A percentile compares a stretch with the other conserved stretches of the same genome.
Conservation (phyloP, 257 asterid species). For the Striga asiatica region DNA sequence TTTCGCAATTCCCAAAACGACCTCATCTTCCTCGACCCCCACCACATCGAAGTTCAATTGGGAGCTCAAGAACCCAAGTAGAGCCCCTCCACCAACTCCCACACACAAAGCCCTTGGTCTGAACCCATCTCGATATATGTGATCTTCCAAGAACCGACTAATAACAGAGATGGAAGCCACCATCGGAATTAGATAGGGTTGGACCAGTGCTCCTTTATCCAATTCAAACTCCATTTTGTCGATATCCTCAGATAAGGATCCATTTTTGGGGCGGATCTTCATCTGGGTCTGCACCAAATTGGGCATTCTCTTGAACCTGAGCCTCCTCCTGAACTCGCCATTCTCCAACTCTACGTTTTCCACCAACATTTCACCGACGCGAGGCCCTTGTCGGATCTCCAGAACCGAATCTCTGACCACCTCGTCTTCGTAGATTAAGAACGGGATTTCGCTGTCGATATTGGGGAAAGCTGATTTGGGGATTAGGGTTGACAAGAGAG, state of each 20-base stretch:
- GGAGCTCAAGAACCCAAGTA: slow-evolving; percentile 46
- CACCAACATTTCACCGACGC: slow-evolving; percentile 61
- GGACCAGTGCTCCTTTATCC: slow-evolving; percentile 46
- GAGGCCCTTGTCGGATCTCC: slow-evolving; percentile 50
- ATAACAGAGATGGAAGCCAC: slow-evolving; percentile 58
- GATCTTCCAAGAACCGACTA: slow-evolving; percentile 28
- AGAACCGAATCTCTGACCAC: slow-evolving; percentile 36
- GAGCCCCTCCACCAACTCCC: slow-evolving; percentile 93
- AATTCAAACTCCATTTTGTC: slow-evolving; percentile 35
- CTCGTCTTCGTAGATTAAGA: slow-evolving; percentile 60
- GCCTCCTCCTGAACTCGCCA: slow-evolving; percentile 63
- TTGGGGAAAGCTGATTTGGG: slow-evolving; percentile 45
- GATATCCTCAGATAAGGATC: slow-evolving; percentile 14
- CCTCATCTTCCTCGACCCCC: slow-evolving; percentile 67
- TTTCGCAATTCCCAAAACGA: slow-evolving; percentile 43
- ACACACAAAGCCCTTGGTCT: slow-evolving; percentile 64
- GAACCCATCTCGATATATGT: slow-evolving; percentile 18
- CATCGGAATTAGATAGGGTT: slow-evolving; percentile 79
- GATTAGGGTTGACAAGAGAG: slow-evolving; percentile 43
- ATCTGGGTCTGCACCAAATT: slow-evolving; percentile 71
- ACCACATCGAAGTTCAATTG: slow-evolving; percentile 50
- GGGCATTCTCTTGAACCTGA: slow-evolving; percentile 91
- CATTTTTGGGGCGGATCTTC: slow-evolving; percentile 31
- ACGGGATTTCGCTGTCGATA: slow-evolving; percentile 27
- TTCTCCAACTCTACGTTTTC: slow-evolving; percentile 61